Percentiles rank a stretch among this genome's conserved stretches.
Evolutionary conservation across 2,329 filamentous ascomycete species (phyloP).

Genomic region (Arthroderma sp.): DNA sequence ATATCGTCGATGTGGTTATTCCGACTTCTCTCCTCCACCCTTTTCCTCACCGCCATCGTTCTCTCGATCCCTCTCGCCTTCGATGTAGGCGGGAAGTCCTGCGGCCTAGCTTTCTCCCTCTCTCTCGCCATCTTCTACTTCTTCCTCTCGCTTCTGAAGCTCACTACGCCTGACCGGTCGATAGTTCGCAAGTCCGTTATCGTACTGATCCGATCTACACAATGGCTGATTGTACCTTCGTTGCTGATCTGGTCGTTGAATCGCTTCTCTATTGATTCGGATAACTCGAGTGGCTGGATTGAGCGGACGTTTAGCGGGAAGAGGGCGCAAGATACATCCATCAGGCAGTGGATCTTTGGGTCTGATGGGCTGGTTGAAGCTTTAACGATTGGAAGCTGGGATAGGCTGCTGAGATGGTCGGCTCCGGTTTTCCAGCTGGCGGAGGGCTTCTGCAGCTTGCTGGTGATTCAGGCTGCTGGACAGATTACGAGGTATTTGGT

Average conservation of each 20-base stretch:
- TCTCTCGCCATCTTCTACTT: constrained; percentile 84
- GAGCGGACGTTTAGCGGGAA: constrained; percentile 62
- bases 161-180: constrained; percentile 67
- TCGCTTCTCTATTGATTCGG: constrained; percentile 86
- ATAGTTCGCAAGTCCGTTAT: constrained; percentile 60
- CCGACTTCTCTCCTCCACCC: constrained; percentile 61
- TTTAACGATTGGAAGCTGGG: constrained; percentile 73
- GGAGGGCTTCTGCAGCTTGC: constrained; percentile 89
- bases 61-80: constrained; percentile 94
- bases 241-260: constrained; percentile 91
- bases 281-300: constrained; percentile 57
- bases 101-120: constrained; percentile 85
- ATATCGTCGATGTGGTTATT: constrained; percentile 62
- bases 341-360: constrained; percentile 81
- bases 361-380: constrained; percentile 68
- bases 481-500: constrained; percentile 93
- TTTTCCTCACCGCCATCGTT: constrained; percentile 84
- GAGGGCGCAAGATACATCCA: constrained; percentile 48
- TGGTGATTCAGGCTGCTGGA: constrained; percentile 89
- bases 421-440: constrained; percentile 87
- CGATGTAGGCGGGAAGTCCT: constrained; percentile 91
- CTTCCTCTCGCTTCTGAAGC: constrained; percentile 65
- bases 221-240: constrained; percentile 75
- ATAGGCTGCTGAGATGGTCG: constrained; percentile 75
- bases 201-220: constrained; percentile 56